Evolutionary conservation across 768 basidiomycete genomes (phyloP).

Genomic region (Rhizopogon sp.): DNA sequence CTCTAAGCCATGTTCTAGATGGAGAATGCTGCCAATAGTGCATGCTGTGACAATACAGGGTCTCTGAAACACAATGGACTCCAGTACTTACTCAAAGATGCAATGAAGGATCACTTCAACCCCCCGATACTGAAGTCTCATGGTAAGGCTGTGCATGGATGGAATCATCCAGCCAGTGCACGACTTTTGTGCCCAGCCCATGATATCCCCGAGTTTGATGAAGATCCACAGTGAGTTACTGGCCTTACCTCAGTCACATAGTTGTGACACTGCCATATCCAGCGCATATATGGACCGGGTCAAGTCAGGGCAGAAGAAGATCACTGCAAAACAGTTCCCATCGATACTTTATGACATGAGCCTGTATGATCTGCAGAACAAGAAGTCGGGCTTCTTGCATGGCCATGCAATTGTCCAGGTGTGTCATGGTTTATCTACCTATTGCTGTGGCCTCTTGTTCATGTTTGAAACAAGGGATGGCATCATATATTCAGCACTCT

Average conservation of each 20-base stretch:
- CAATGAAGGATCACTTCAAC: neutral
- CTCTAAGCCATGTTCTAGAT: neutral
- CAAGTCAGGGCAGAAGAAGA: too few relatives aligned
- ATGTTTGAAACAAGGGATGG: neutral
- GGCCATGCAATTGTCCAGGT: neutral
- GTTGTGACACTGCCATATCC: too few relatives aligned
- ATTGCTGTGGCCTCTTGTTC: too few relatives aligned
- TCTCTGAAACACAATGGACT: neutral
- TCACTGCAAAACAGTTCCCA: neutral
- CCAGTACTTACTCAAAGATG: neutral
- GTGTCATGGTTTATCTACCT: neutral
- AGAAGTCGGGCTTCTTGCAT: neutral
- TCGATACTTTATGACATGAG: neutral
- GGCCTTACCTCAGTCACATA: too few relatives aligned
- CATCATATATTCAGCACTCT: conserved; percentile 1
- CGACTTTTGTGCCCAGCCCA: too few relatives aligned
- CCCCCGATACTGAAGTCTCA: too few relatives aligned
- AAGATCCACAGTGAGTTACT: too few relatives aligned
- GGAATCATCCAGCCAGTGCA: too few relatives aligned
- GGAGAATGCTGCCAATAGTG: neutral
- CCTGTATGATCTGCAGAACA: neutral
- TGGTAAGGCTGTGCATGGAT: too few relatives aligned
- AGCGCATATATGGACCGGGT: too few relatives aligned
- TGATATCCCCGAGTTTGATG: too few relatives aligned
- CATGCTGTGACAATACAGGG: neutral